These are phyloP conservation scores for Pueraria montana DNA, from an alignment of 306 rosid species.

Conservation along the genomic window DNA sequence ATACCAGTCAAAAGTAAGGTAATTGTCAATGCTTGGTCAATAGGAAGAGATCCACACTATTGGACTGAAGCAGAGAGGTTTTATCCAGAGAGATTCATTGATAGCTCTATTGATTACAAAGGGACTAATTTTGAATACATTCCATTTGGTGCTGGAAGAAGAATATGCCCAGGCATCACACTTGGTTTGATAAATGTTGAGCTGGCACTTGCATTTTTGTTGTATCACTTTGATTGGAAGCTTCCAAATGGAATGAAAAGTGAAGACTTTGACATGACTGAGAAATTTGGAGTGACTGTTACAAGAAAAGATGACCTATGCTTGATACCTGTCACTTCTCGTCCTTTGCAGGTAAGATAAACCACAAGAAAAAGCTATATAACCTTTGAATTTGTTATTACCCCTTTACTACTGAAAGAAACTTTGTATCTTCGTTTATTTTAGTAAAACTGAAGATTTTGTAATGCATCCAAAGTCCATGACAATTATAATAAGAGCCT, in stretches of 20 bases:
- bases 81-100: conserved; percentile 18
- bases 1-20: background rate
- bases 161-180: conserved; percentile 32
- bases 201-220: conserved; percentile 31
- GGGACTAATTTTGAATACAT: conserved; percentile 6
- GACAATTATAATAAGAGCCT: too few species aligned
- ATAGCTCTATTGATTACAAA: background rate
- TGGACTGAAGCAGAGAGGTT: conserved; percentile 44
- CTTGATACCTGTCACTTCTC: conserved; percentile 9
- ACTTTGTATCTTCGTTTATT: background rate
- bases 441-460: background rate
- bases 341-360: background rate
- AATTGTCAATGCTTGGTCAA: conserved; percentile 50
- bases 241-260: conserved; percentile 31
- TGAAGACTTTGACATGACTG: background rate
- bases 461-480: too few species aligned
- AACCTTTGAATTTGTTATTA: background rate
- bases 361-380: background rate
- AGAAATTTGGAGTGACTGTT: background rate
- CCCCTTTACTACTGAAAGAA: background rate
- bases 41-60: conserved; percentile 54
- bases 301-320: conserved; percentile 13
- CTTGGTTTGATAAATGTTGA: conserved; percentile 30
- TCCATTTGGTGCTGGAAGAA: conserved; percentile 22
- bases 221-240: conserved; percentile 49